phyloP scores from a whole-genome alignment of 495 filamentous ascomycete species.

The Penicillium goetzii region DNA sequence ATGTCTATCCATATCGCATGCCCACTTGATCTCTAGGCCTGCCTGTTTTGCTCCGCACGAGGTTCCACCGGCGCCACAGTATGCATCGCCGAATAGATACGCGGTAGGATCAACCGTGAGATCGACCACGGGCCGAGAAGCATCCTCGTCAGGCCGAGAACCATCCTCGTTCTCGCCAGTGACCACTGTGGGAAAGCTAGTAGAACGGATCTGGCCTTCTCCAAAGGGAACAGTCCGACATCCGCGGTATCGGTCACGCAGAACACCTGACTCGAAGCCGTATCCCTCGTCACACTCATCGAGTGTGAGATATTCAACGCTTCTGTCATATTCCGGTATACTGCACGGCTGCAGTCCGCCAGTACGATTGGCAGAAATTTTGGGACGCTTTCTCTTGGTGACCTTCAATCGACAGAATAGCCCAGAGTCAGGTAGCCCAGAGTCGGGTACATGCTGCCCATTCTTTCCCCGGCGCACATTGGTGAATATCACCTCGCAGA shows the following conservation, averaged over 20 bases:
- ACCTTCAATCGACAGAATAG: slow-evolving; percentile 40
- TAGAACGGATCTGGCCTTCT: background rate
- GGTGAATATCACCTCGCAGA: slow-evolving; percentile 38
- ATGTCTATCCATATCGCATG: slow-evolving; percentile 60
- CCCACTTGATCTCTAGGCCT: slow-evolving; percentile 61
- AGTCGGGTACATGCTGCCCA: background rate
- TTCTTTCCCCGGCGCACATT: slow-evolving; percentile 29
- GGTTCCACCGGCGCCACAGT: slow-evolving; percentile 78
- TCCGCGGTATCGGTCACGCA: background rate
- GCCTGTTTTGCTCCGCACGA: slow-evolving; percentile 69
- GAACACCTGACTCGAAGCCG: background rate
- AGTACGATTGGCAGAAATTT: background rate
- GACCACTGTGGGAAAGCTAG: background rate
- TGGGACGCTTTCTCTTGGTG: slow-evolving; percentile 6
- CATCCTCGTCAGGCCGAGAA: slow-evolving; percentile 5
- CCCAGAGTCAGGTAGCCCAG: slow-evolving; percentile 2
- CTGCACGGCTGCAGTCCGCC: background rate
- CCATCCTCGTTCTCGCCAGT: slow-evolving; percentile 8
- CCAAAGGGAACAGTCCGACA: background rate
- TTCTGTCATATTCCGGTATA: background rate
- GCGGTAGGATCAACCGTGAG: slow-evolving; percentile 23
- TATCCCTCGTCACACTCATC: slow-evolving; percentile 5
- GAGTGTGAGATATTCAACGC: background rate
- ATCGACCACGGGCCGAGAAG: slow-evolving; percentile 20
- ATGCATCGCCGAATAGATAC: slow-evolving; percentile 72